Base-by-base conservation (phyloP, 768 basidiomycete genomes). In the Suillus bovinus region DNA sequence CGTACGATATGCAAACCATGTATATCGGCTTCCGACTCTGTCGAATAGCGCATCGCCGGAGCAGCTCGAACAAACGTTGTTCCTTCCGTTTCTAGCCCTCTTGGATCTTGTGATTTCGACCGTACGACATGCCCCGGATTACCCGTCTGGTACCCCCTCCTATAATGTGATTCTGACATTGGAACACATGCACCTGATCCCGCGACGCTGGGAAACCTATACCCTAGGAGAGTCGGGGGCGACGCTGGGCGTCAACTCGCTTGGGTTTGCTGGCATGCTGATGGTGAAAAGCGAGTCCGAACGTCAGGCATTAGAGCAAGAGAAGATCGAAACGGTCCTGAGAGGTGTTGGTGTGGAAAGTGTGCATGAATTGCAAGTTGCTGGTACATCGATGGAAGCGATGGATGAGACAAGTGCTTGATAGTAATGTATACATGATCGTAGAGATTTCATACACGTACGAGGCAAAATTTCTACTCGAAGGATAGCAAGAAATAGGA, bases 191-290 rank as follows among this genome's bases (percentile, higher is more conserved):
- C 88, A 96, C 73, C 61, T 97, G 61, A 86, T 98, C 69, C 96
- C 96, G 34, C 86, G 96, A 42, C 80, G 80, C 55, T 75, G 76
- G 36, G 93, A 94, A 70, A 75, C 72, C n/a, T 82, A 89, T 72
- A 73, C 69, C 13, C 74, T 90, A 5, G 64, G 74, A 59, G 80
- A 78, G 56, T 84, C 83, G 3, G 84, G 85, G n/a, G 82, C 85
- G 38, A 63, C 74, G 59, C 69, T 98, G 31, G 84, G 85, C 68
- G 80, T 98, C 47, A 97, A 98, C 73, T 83, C 96, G 50, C 81
- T 97, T 54, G 96, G 93, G 16, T 97, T 90, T 71, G 91, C 93
- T 8, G 96, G 96, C 1, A 86, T 93, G 88, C 68, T 97, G 64
- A 83, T 97, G 60, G 93, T 92, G 29, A 93, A 90, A 79, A 93